A percentile compares a stretch with the other conserved stretches of the same genome.
phyloP scores from a whole-genome alignment of 2,329 filamentous ascomycete species.

The Hymenoscyphus salicellus region DNA sequence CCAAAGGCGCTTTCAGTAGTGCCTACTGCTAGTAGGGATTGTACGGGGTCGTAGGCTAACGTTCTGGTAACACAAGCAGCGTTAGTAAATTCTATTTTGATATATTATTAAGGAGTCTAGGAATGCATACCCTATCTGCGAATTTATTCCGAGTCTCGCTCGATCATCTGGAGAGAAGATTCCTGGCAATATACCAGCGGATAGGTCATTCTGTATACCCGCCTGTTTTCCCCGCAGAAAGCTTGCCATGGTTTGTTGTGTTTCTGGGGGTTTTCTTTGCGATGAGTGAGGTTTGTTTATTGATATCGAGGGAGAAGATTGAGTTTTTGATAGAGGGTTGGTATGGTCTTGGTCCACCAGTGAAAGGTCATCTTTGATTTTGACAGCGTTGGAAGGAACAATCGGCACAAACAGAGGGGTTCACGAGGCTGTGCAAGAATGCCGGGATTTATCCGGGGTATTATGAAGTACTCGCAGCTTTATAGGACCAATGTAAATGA shows the following conservation, averaged over 20 bases:
- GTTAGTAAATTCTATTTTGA: conserved; percentile 13
- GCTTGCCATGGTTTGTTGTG: conserved; percentile 62
- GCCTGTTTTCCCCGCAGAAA: conserved; percentile 91
- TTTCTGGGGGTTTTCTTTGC: neutral
- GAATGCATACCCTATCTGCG: conserved; percentile 59
- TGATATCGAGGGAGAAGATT: neutral
- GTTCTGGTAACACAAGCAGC: conserved; percentile 53
- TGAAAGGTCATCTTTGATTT: conserved; percentile 4
- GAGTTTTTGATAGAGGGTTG: neutral
- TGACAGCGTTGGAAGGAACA: neutral
- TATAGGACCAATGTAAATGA: too few species aligned
- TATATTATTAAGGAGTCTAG: conserved; percentile 9
- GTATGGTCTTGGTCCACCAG: neutral
- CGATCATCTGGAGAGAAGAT: conserved; percentile 83
- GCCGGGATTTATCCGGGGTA: too few species aligned
- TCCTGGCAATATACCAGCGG: conserved; percentile 72
- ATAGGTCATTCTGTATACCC: conserved; percentile 88
- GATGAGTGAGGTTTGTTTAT: neutral
- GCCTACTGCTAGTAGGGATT: conserved; percentile 88
- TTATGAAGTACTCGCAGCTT: too few species aligned
- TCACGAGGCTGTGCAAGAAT: too few species aligned
- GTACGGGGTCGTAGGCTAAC: conserved; percentile 87
- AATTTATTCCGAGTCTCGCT: conserved; percentile 77
- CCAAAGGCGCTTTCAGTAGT: conserved; percentile 86
- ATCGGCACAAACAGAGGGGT: neutral